Evolutionary conservation across 495 filamentous ascomycete genomes (phyloP), one percentile per base, ranked within the genome.

Genomic region (Pseudoneurospora amorphoporcata): DNA sequence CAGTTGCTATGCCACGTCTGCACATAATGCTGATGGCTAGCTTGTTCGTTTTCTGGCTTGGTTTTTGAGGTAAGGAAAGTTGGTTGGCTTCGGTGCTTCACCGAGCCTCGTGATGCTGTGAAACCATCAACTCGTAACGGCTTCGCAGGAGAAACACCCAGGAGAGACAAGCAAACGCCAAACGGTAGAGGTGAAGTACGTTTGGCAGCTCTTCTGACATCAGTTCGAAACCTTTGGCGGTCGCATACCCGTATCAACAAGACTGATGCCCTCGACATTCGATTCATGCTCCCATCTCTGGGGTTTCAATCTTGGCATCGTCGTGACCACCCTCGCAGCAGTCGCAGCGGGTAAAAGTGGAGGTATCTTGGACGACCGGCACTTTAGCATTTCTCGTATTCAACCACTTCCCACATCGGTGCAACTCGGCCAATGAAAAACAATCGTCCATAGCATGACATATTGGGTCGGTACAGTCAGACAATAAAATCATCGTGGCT

Each of bases 331-430:
- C 53, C 53, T 65, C 53, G 29, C 53, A 61, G 53, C 23, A 29
- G 45, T 58, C 9, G 45, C 19, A 65, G 53, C 53, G 53, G 53
- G 53, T 65, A 65, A 65, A 65, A 65, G 29, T 65, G 53, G 53
- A 65, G 29, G 53, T 17, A 35, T 65, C 8, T 35, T 4, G 32
- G n/a, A 39, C 58, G 72, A 73, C 70, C 72, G 72, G 68, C 72
- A 70, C 37, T 70, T 23, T 23, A 8, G 12, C 37, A 40, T 39
- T 53, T 47, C 72, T 70, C 72, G 72, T 73, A 73, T 73, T 73
- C 68, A 45, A 16, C 41, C 39, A 35, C 68, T 37, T 38, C 37
- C 37, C 61, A 42, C 68, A 10, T 45, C 17, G 41, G 38, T 65
- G 45, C 69, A 39, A n/a, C 38, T 29, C 72, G 38, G 14, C 14